phyloP scores from a whole-genome alignment of 257 asterid genomes.

The Solanum tacnaense region DNA sequence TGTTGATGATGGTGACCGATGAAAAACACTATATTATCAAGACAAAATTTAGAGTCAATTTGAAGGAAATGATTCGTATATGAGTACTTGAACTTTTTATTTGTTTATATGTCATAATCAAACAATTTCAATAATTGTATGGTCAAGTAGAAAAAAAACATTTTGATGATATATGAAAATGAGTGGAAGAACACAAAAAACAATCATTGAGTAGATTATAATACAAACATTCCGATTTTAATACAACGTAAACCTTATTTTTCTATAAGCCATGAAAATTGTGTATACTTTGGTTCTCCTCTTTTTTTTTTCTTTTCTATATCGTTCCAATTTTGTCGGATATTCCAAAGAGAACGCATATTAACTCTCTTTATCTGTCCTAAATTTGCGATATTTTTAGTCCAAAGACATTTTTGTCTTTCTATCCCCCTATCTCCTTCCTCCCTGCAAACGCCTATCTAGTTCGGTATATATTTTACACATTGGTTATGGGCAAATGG shows the following conservation, averaged over 20 bases:
- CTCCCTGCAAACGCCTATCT: neutral
- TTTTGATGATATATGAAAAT: neutral
- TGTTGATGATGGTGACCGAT: rapidly evolving
- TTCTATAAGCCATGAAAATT: neutral
- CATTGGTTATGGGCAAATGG: neutral
- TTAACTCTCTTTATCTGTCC: neutral
- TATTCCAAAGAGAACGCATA: neutral
- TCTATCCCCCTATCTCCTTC: neutral
- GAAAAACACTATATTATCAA: neutral
- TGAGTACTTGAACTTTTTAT: neutral
- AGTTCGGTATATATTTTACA: neutral
- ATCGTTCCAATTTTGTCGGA: neutral
- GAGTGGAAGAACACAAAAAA: neutral
- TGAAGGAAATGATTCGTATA: neutral
- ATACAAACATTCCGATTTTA: neutral
- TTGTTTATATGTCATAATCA: neutral
- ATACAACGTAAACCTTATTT: neutral
- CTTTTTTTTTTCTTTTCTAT: too few relatives aligned
- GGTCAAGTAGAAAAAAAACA: neutral
- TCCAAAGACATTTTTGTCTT: neutral
- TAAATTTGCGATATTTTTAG: neutral
- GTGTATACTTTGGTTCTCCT: neutral
- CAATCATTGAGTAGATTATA: neutral
- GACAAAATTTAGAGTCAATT: neutral
- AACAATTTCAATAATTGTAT: neutral